Percentiles rank a stretch among this genome's conserved stretches.
Conservation (phyloP, 2,329 filamentous ascomycete species). For the Verticillium albo-atrum region DNA sequence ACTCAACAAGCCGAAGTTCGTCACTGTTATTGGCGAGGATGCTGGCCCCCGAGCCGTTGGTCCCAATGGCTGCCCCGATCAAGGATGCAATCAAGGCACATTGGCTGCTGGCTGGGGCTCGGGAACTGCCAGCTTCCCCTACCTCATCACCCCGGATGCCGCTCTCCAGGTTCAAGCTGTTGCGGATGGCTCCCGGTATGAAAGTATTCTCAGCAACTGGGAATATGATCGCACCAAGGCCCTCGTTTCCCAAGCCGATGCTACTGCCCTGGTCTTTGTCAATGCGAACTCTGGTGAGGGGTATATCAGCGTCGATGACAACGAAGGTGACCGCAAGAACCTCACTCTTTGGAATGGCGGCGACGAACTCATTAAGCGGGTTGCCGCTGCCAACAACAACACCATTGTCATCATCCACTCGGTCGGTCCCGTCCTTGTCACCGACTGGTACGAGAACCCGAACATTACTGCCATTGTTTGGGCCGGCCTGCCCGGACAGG, state of each 20-base stretch:
- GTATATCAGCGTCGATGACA: constrained; percentile 77
- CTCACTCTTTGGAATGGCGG: constrained; percentile 84
- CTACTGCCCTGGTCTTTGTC: constrained; percentile 79
- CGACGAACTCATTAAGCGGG: constrained; percentile 75
- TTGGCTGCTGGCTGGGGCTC: constrained; percentile 78
- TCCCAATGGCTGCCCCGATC: constrained; percentile 73
- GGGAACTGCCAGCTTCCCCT: constrained; percentile 69
- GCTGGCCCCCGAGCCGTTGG: constrained; percentile 70
- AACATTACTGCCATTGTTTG: constrained; percentile 84
- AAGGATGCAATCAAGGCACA: constrained; percentile 55
- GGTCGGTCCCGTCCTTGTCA: constrained; percentile 71
- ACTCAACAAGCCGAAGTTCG: constrained; percentile 70
- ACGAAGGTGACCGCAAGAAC: constrained; percentile 86
- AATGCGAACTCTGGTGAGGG: constrained; percentile 86
- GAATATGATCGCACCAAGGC: constrained; percentile 55
- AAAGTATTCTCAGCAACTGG: constrained; percentile 65
- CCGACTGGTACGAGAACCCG: constrained; percentile 67
- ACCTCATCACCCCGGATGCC: constrained; percentile 69
- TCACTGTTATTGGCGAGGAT: constrained; percentile 79
- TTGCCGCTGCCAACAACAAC: constrained; percentile 75
- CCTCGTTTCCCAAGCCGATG: constrained; percentile 58
- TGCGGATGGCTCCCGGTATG: constrained; percentile 53
- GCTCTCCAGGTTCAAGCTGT: constrained; percentile 62
- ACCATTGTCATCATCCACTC: constrained; percentile 91
- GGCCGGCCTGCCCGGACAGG: constrained; percentile 77